Evolutionary conservation across 805 yeast species (phyloP), one percentile per base, ranked within the genome.

Genomic region (Spathaspora girioi): DNA sequence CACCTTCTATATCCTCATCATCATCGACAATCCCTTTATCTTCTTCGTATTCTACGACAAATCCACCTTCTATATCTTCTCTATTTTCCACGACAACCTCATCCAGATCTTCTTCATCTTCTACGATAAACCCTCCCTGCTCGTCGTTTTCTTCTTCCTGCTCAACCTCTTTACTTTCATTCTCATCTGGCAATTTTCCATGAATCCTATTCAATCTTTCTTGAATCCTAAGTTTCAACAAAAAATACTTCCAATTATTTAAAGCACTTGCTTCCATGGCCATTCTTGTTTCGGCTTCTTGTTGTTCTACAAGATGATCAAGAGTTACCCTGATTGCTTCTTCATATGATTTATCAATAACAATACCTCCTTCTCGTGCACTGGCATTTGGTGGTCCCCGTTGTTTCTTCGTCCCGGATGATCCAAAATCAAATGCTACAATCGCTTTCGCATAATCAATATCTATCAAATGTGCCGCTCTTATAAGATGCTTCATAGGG

Each of bases 371-470:
- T 42, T 83, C 78, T 49, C 75, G 72, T 0, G 96, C 93, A 46
- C 38, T 49, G 6, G 44, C 47, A 12, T 38, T 46, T 19, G 26
- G 40, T 8, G 26, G 18, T 9, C 47, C 19, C 18, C 45, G 20
- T 19, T 32, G 20, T 10, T 82, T 83, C 35, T 74, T 65, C 43
- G 69, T 66, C 27, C n/a, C n/a, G n/a, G n/a, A n/a, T n/a, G 75
- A 78, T 38, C 54, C 57, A 67, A 88, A 94, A 50, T 89, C 94
- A 69, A 94, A 93, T 0, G 92, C 89, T 2, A 86, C 84, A 1
- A 91, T 92, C 0, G 97, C 98, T 46, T 82, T 84, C 0, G 96
- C 97, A 70, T 77, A 90, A 56, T 89, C 96, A 6, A 93, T 76
- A 0, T 79, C 82, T 10, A 92, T 59, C 0, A 83, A 62, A 52